Evolutionary conservation across 345 rosid genomes (phyloP).

Genomic region (Camelina hispida): DNA sequence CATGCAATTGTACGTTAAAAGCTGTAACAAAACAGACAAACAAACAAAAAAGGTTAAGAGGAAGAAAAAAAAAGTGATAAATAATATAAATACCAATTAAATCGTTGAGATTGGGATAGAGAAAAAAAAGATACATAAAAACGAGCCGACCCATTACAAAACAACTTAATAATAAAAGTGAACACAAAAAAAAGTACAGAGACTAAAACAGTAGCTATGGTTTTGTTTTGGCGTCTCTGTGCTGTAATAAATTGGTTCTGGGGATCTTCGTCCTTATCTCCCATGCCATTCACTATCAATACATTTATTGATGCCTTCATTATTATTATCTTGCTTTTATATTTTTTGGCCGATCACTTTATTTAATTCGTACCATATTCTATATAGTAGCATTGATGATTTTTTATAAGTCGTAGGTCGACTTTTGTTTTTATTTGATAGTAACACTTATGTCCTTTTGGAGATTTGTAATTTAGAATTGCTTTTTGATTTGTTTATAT

Average conservation of each 20-base stretch:
- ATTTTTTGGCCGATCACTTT: slow-evolving; percentile 3
- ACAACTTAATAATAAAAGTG: neutral
- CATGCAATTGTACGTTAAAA: slow-evolving; percentile 43
- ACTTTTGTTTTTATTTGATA: slow-evolving; percentile 27
- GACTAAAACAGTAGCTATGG: slow-evolving; percentile 38
- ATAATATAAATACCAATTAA: slow-evolving; percentile 18
- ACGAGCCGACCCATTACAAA: slow-evolving; percentile 39
- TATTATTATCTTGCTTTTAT: slow-evolving; percentile 25
- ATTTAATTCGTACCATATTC: slow-evolving; percentile 25
- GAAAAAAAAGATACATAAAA: neutral
- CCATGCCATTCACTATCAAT: slow-evolving; percentile 36
- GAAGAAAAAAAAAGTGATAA: slow-evolving; percentile 18
- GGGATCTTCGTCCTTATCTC: slow-evolving; percentile 42
- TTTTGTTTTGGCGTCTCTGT: slow-evolving; percentile 38
- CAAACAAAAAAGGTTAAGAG: neutral
- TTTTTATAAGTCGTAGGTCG: slow-evolving; percentile 34
- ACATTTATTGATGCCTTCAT: slow-evolving; percentile 43
- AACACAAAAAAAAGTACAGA: slow-evolving; percentile 28
- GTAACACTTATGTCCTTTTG: slow-evolving; percentile 32
- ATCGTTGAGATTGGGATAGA: slow-evolving; percentile 20
- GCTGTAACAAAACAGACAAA: slow-evolving; percentile 37
- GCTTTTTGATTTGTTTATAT: slow-evolving; percentile 8
- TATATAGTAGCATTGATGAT: slow-evolving; percentile 16
- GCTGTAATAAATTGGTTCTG: slow-evolving; percentile 34
- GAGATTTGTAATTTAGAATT: neutral